phyloP scores from a whole-genome alignment of 805 yeast genomes.

The Lipomyces mesembrius region DNA sequence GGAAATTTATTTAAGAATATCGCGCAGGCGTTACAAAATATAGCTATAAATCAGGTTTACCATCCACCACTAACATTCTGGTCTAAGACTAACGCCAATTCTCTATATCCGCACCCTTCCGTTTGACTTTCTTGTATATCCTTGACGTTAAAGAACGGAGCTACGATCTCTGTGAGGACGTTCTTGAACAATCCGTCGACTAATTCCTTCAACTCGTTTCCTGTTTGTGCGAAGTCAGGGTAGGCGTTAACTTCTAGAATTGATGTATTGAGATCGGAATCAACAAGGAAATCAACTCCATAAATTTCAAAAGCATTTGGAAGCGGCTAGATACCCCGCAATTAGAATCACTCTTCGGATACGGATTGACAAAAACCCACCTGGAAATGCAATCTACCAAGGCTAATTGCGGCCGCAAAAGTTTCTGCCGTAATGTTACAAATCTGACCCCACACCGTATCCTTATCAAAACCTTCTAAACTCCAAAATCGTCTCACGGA shows the following conservation, averaged over 20 bases:
- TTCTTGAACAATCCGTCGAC: constrained; percentile 47
- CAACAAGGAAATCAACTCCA: constrained; percentile 87
- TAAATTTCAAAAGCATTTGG: constrained; percentile 81
- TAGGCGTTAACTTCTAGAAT: constrained; percentile 88
- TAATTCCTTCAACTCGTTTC: constrained; percentile 66
- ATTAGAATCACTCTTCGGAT: not conserved
- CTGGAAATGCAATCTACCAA: constrained; percentile 83
- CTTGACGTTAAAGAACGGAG: constrained; percentile 29
- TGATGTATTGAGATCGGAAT: constrained; percentile 56
- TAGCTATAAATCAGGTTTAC: constrained; percentile 3
- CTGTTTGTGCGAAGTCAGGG: constrained; percentile 97
- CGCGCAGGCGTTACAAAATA: not conserved
- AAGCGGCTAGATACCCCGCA: constrained; percentile 53
- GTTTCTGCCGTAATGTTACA: constrained; percentile 67
- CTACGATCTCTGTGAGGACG: constrained; percentile 26
- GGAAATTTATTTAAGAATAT: no score
- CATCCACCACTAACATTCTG: constrained; percentile 29
- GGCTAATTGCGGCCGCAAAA: constrained; percentile 78
- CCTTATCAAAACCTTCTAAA: constrained; percentile 43
- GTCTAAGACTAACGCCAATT: constrained; percentile 16
- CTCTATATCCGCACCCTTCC: not conserved
- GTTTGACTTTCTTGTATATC: not conserved
- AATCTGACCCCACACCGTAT: constrained; percentile 58
- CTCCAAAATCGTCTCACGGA: constrained; percentile 69
- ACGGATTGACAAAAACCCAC: constrained; percentile 7